Evolutionary conservation across 306 rosid genomes (phyloP).

Genomic region (Cicer arietinum): DNA sequence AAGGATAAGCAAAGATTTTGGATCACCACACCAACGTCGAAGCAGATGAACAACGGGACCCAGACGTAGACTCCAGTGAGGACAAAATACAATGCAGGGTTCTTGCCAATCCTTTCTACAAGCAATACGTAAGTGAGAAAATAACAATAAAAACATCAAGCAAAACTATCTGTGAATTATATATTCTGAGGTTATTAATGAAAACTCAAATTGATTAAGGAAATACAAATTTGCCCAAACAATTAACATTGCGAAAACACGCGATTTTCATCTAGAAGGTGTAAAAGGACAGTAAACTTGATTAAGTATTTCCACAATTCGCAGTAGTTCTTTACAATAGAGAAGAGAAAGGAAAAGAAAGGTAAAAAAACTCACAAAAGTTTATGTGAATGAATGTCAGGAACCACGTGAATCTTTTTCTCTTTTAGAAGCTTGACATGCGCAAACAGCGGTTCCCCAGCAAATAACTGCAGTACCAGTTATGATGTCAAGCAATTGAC

Average conservation of each 20-base stretch:
- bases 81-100: conserved; percentile 85
- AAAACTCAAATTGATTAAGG: conserved; percentile 21
- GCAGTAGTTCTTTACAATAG: not conserved
- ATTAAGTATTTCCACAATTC: conserved; percentile 3
- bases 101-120: conserved; percentile 79
- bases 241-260: not conserved
- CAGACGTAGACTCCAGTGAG: conserved; percentile 87
- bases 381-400: conserved; percentile 65
- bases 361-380: conserved; percentile 62
- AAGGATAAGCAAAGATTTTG: conserved; percentile 78
- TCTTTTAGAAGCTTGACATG: conserved; percentile 64
- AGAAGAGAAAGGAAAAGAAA: conserved; percentile 12
- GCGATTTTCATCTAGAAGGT: conserved; percentile 19
- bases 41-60: conserved; percentile 90
- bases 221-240: conserved; percentile 8
- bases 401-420: conserved; percentile 73
- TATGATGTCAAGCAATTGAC: conserved; percentile 11
- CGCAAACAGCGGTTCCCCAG: conserved; percentile 76
- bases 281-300: not conserved
- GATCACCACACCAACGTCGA: conserved; percentile 76
- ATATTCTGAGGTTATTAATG: conserved; percentile 13
- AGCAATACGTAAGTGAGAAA: conserved; percentile 43
- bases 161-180: conserved; percentile 8
- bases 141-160: not conserved
- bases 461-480: conserved; percentile 69